A percentile compares a stretch with the other conserved stretches of the same genome.
These are phyloP conservation scores for Neurospora sp. DNA, from an alignment of 495 filamentous ascomycete species.

Conservation along the genomic window DNA sequence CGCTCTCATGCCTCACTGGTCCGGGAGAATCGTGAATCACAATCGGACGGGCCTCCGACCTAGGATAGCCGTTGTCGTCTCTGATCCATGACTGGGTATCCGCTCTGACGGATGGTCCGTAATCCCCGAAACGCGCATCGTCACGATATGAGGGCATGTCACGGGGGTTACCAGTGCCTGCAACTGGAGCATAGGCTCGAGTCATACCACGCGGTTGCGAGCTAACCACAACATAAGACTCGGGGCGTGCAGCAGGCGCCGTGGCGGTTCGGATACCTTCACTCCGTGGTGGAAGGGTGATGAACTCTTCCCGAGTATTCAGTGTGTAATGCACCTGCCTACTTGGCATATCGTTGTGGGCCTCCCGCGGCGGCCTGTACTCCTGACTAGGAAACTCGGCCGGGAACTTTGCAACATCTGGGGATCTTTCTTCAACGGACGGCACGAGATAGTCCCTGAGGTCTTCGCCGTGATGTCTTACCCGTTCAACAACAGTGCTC, in stretches of 20 bases:
- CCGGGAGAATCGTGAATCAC: slow-evolving; percentile 10
- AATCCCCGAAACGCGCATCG: not conserved
- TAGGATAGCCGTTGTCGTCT: slow-evolving; percentile 12
- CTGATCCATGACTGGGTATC: slow-evolving; percentile 14
- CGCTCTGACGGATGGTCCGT: slow-evolving; percentile 6
- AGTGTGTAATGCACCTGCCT: not conserved
- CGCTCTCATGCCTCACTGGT: not conserved
- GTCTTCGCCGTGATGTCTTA: slow-evolving; percentile 14
- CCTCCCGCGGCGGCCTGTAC: not conserved
- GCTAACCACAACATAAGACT: slow-evolving; percentile 1
- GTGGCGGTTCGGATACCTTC: slow-evolving; percentile 1
- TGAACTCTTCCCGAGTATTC: slow-evolving; percentile 13
- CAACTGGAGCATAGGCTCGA: not conserved
- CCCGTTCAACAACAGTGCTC: slow-evolving; percentile 3
- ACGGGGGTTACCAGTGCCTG: not conserved
- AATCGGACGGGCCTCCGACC: slow-evolving; percentile 17
- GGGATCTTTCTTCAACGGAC: slow-evolving; percentile 32
- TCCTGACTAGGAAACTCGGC: slow-evolving; percentile 1
- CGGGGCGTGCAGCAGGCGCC: not conserved
- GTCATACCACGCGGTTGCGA: not conserved
- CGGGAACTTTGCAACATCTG: slow-evolving; percentile 7
- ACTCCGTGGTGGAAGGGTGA: slow-evolving; percentile 15
- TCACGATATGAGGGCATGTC: slow-evolving; percentile 5
- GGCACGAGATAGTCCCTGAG: slow-evolving; percentile 30
- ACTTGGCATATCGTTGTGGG: not conserved